Percentiles rank a stretch among this genome's conserved stretches.
Conservation (phyloP, 2,329 filamentous ascomycete species). For the Colletotrichum caudatum region DNA sequence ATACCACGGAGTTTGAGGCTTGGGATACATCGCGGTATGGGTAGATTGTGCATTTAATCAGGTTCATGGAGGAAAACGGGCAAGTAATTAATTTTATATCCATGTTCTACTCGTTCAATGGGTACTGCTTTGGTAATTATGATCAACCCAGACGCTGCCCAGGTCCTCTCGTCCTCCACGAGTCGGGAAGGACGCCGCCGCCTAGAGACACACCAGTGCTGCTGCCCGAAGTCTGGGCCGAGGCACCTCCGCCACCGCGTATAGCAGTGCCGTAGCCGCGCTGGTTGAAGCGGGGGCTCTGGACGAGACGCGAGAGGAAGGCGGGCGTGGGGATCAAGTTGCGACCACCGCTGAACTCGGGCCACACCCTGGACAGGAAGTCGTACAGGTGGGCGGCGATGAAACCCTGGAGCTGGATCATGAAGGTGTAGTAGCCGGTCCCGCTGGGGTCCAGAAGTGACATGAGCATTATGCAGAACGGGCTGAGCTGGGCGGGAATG, state of each 20-base stretch:
- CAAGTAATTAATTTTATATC: no score
- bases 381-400: constrained; percentile 90
- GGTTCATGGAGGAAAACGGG: no score
- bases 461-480: constrained; percentile 81
- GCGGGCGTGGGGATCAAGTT: constrained; percentile 81
- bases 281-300: constrained; percentile 59
- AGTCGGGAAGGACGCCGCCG: constrained; percentile 67
- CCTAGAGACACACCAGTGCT: constrained; percentile 56
- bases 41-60: no score
- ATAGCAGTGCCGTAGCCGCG: constrained; percentile 74
- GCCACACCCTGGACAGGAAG: constrained; percentile 89
- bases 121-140: no score
- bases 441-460: constrained; percentile 74
- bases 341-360: constrained; percentile 84
- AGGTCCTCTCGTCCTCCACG: constrained; percentile 72
- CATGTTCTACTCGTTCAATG: no score
- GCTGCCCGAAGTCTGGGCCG: constrained; percentile 51
- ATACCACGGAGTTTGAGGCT: no score
- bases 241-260: constrained; percentile 49
- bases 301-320: constrained; percentile 77
- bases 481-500: constrained; percentile 84
- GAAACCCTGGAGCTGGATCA: constrained; percentile 80
- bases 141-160: constrained; percentile 69
- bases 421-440: constrained; percentile 60
- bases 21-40: no score